Base-by-base conservation (phyloP, 768 basidiomycete species). In the Termitomyces sp. region DNA sequence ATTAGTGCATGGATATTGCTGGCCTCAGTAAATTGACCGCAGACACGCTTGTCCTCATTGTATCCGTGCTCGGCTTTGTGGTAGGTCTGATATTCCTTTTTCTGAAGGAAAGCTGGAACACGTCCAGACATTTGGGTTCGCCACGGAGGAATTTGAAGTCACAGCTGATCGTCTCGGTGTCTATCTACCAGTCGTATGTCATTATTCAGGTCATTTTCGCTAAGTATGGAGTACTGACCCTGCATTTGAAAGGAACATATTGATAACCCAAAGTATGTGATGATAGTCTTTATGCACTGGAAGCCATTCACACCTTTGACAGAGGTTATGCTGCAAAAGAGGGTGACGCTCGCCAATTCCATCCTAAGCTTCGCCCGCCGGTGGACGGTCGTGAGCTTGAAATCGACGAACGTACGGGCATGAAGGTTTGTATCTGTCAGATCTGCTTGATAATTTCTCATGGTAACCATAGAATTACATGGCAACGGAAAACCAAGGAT, bases 281-380 rank as follows among this genome's bases (percentile, higher is more conserved):
- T 11, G 29, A 25, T 46, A n/a, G 5, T 21, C n/a, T 12, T 17
- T 2, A 29, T 44, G 1, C 9, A 31, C 42, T 8, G 35, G 34
- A 53, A 14, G 41, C 35, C 16, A 47, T 21, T 49, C 19, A 62
- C 16, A 14, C 27, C 16, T 34, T 27, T 40, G 29, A 2, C 61
- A 87, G 84, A 66, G 87, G 87, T 16, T 89, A 90, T 68, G 87
- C 75, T 4, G 83, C 73, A 71, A 82, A 77, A 66, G 86, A 80
- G 69, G 84, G 86, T 27, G 90, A 92, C 68, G 84, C 90, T 1
- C 82, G 90, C 54, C 74, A 74, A 60, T 85, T 82, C 65, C 84
- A 94, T 67, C 81, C 83, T 2, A 82, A 86, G 53, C 80, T 92
- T 41, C 82, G 92, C 42, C 86, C 86, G 12, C 91, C 90, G 2